Evolutionary conservation across 2,329 filamentous ascomycete genomes (phyloP), one percentile per base, ranked within the genome.

Genomic region (Botryotinia convoluta): DNA sequence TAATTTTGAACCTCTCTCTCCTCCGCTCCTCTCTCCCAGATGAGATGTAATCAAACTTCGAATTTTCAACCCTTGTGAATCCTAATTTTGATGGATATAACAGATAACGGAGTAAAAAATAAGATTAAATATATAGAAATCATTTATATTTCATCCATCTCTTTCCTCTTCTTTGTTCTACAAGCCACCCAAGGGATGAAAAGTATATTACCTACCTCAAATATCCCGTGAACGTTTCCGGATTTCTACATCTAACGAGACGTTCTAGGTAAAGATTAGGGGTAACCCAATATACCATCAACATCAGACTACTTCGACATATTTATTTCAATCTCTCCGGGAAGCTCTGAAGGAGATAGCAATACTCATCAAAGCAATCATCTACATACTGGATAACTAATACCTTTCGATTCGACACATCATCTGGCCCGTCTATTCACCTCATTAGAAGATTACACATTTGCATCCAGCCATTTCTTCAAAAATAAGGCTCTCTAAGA

Each of bases 21-120:
- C 20, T 61, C 59, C 59, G 22, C 35, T 39, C 35, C 59, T 37
- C 59, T 61, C 59, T 7, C 51, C 16, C 51, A 44, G 61, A 63
- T 44, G 37, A 63, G 26, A 44, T 63, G 54, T 45, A 70, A 70
- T 70, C 54, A 70, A 70, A 70, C 39, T 60, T n/a, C 54, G n/a
- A 16, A 45, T 29, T 14, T 42, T 57, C 16, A 29, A 63, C 39
- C 61, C 37, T 62, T 42, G 60, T 29, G 37, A 35, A 26, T n/a
- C 35, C 22, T 57, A 29, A n/a, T 35, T 54, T 39, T 42, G 48
- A 57, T 69, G 32, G 26, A 22, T 39, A 42, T 35, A 12, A 60
- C 8, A 62, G 39, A 61, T 8, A 70, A 62, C 29, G 8, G 7
- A 37, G 22, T 26, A 61, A 20, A 18, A 42, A 57, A 29, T 45